phyloP scores from a whole-genome alignment of 768 basidiomycete genomes.

The Hygrophoropsis aurantiaca region DNA sequence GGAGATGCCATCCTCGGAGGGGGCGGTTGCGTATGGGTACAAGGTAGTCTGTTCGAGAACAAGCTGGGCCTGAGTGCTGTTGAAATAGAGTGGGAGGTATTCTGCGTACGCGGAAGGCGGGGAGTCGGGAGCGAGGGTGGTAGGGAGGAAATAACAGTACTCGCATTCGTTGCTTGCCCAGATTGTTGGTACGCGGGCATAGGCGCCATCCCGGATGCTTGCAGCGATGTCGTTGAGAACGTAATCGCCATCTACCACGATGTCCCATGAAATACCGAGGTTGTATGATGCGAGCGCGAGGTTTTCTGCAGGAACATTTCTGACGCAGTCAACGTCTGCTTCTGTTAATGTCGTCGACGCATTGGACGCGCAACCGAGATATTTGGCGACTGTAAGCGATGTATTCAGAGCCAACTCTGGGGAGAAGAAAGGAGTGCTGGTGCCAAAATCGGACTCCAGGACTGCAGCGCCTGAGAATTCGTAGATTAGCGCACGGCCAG shows the following conservation, averaged over 20 bases:
- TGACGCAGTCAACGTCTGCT: slow-evolving; percentile 5
- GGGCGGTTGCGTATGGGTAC: slow-evolving; percentile 16
- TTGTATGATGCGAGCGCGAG: slow-evolving; percentile 7
- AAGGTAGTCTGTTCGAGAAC: slow-evolving; percentile 12
- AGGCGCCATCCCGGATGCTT: slow-evolving; percentile 14
- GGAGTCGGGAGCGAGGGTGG: slow-evolving; percentile 10
- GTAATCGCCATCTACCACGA: slow-evolving; percentile 16
- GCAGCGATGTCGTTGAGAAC: slow-evolving; percentile 11
- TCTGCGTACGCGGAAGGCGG: slow-evolving; percentile 9
- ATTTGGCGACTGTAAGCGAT: slow-evolving; percentile 14
- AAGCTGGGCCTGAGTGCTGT: slow-evolving; percentile 3
- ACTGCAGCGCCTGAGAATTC: slow-evolving; percentile 11
- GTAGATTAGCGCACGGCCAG: not conserved
- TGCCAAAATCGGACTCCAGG: slow-evolving; percentile 16
- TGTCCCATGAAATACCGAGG: slow-evolving; percentile 8
- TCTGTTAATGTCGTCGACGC: slow-evolving; percentile 6
- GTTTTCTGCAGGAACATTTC: slow-evolving; percentile 4
- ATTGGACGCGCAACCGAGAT: slow-evolving; percentile 16
- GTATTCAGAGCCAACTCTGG: slow-evolving; percentile 8
- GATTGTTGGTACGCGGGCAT: slow-evolving; percentile 13
- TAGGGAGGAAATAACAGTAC: slow-evolving; percentile 16
- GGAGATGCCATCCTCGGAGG: slow-evolving; percentile 6
- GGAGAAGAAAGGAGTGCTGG: slow-evolving; percentile 12
- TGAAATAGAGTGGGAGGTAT: slow-evolving; percentile 5
- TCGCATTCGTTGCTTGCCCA: slow-evolving; percentile 19